Evolutionary conservation across 2,329 filamentous ascomycete genomes (phyloP).

Genomic region (Aspergillus glaucus): DNA sequence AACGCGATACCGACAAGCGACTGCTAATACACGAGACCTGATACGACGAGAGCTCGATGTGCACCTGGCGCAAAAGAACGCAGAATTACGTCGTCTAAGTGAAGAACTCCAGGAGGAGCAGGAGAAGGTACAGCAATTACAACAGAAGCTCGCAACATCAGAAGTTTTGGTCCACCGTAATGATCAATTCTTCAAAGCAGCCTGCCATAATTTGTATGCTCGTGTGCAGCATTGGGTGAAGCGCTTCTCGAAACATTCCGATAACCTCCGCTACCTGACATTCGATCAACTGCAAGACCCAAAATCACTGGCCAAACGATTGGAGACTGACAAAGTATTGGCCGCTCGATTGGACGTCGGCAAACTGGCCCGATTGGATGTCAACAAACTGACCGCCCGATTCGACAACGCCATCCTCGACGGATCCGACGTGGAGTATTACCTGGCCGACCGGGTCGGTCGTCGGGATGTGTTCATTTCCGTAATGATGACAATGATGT

Average conservation of each 20-base stretch:
- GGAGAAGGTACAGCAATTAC: constrained; percentile 54
- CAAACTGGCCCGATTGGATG: constrained; percentile 50
- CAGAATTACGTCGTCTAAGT: constrained; percentile 71
- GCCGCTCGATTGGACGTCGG: too few species aligned
- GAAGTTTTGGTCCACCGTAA: constrained; percentile 74
- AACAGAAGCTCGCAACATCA: constrained; percentile 53
- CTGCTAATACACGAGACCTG: constrained; percentile 56
- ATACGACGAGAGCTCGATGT: constrained; percentile 56
- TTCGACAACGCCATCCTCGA: constrained; percentile 93
- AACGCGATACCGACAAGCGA: constrained; percentile 56
- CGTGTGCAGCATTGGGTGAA: constrained; percentile 97
- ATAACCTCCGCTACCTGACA: constrained; percentile 77
- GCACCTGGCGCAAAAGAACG: constrained; percentile 72
- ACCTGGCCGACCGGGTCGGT: constrained; percentile 79
- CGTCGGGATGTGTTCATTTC: constrained; percentile 97
- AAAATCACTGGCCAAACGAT: too few species aligned
- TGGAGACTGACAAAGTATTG: too few species aligned
- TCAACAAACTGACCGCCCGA: constrained; percentile 88
- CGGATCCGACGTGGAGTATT: constrained; percentile 83
- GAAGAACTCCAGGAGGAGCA: constrained; percentile 68
- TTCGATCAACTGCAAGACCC: constrained; percentile 54
- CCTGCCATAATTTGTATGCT: constrained; percentile 89
- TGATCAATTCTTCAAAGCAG: constrained; percentile 90
- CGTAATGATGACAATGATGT: constrained; percentile 98
- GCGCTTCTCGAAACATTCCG: constrained; percentile 95